phyloP scores from a whole-genome alignment of 2,329 filamentous ascomycete species.

The Fusarium tanahbumbuense region DNA sequence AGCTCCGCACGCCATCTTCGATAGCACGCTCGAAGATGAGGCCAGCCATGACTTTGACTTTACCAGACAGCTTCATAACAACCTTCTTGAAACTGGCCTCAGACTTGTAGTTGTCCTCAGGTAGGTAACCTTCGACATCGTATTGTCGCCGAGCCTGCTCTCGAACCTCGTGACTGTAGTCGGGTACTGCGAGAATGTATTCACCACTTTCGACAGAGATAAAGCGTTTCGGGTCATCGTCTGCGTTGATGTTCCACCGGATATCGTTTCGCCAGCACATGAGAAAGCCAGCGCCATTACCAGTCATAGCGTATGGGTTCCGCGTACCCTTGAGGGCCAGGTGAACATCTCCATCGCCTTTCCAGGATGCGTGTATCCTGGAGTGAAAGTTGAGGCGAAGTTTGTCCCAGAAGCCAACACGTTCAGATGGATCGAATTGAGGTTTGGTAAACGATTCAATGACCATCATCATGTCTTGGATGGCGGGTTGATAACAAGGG shows the following conservation, averaged over 20 bases:
- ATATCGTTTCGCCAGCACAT: conserved; percentile 99
- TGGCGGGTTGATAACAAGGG: conserved; percentile 95
- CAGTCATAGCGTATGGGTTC: conserved; percentile 93
- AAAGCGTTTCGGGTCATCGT: conserved; percentile 89
- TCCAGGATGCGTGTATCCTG: conserved; percentile 88
- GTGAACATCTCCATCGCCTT: conserved; percentile 94
- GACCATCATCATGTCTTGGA: conserved; percentile 99
- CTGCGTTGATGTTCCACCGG: conserved; percentile 83
- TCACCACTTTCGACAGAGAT: conserved; percentile 97
- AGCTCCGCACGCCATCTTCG: conserved; percentile 77
- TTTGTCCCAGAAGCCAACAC: conserved; percentile 99
- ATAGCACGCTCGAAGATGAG: conserved; percentile 91
- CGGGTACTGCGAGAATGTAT: conserved; percentile 92
- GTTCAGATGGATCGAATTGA: conserved; percentile 90
- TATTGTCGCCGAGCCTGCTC: conserved; percentile 65
- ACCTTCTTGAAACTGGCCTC: conserved; percentile 97
- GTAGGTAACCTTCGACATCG: conserved; percentile 69
- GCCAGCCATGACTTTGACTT: conserved; percentile 91
- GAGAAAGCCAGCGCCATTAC: conserved; percentile 91
- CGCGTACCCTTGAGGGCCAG: conserved; percentile 90
- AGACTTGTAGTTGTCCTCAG: conserved; percentile 73
- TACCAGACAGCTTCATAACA: conserved; percentile 97
- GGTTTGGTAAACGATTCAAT: conserved; percentile 98
- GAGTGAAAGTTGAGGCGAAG: conserved; percentile 95
- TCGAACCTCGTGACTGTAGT: conserved; percentile 89